Evolutionary conservation across 352 stramenopile genomes (phyloP).

Genomic region (Pythium monospermum): DNA sequence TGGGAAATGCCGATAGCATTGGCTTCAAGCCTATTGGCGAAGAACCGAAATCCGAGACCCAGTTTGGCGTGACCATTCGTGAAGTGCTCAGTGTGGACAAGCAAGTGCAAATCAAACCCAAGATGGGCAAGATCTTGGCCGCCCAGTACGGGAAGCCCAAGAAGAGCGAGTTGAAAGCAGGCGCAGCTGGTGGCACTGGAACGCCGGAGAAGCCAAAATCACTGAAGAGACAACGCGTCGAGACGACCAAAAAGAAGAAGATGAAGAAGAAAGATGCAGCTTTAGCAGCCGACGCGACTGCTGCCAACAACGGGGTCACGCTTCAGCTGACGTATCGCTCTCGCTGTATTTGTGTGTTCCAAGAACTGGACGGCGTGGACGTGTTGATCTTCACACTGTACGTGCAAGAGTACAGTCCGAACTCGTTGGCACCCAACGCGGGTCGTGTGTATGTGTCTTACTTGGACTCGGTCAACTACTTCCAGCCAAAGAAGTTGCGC

Average conservation of each 20-base stretch:
- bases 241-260: constrained; percentile 38
- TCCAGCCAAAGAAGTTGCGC: constrained; percentile 84
- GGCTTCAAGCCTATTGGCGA: constrained; percentile 60
- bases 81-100: constrained; percentile 86
- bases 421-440: constrained; percentile 69
- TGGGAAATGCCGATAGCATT: constrained; percentile 82
- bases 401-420: constrained; percentile 81
- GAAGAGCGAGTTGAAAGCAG: constrained; percentile 24
- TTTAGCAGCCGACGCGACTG: constrained; percentile 11
- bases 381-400: constrained; percentile 88
- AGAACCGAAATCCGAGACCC: constrained; percentile 68
- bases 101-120: constrained; percentile 83
- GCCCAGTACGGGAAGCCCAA: constrained; percentile 64
- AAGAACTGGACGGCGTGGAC: constrained; percentile 85
- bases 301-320: constrained; percentile 20
- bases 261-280: too few relatives aligned
- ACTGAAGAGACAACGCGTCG: constrained; percentile 55
- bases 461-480: constrained; percentile 88
- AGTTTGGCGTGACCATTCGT: constrained; percentile 81
- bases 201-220: constrained; percentile 41
- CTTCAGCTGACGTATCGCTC: constrained; percentile 83
- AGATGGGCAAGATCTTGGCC: constrained; percentile 70
- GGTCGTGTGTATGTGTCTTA: constrained; percentile 87
- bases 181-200: constrained; percentile 23
- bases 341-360: constrained; percentile 88